These are phyloP conservation scores for Russula olivacea DNA, from an alignment of 768 basidiomycete genomes.

Conservation along the genomic window DNA sequence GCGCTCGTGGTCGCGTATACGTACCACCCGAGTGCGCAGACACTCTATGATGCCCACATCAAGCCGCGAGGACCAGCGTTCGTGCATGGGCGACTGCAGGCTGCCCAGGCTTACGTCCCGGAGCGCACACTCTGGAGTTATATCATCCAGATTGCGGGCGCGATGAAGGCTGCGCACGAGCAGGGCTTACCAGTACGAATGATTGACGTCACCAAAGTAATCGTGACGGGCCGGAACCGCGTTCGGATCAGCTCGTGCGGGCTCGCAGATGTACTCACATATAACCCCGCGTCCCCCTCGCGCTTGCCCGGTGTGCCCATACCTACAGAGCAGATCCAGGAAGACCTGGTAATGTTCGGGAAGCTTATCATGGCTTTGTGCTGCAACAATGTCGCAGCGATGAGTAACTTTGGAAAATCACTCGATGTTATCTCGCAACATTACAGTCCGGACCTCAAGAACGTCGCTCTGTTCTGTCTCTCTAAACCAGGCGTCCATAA, in stretches of 20 bases:
- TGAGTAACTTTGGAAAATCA: constrained; percentile 59
- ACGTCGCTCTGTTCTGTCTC: constrained; percentile 67
- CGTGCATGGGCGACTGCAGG: constrained; percentile 35
- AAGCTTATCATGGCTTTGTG: constrained; percentile 75
- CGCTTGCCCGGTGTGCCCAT: constrained; percentile 8
- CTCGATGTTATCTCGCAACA: constrained; percentile 65
- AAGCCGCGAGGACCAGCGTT: constrained; percentile 45
- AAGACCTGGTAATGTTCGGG: constrained; percentile 85
- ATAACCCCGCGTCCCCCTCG: constrained; percentile 42
- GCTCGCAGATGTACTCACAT: constrained; percentile 76
- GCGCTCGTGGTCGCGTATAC: constrained; percentile 90
- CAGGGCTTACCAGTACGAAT: constrained; percentile 72
- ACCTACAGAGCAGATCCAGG: constrained; percentile 57
- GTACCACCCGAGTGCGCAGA: constrained; percentile 79
- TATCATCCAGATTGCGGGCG: constrained; percentile 82
- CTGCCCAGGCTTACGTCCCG: constrained; percentile 41
- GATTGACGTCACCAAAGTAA: constrained; percentile 80
- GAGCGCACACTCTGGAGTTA: constrained; percentile 91
- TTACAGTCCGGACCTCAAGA: constrained; percentile 82
- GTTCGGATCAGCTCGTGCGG: constrained; percentile 85
- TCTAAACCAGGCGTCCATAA: constrained; percentile 64
- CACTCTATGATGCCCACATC: constrained; percentile 74
- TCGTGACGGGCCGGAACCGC: constrained; percentile 86
- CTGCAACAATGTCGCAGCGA: constrained; percentile 57
- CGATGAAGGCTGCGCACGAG: constrained; percentile 81